Evolutionary conservation across 129 eudicot genomes (phyloP).

Genomic region (Centaurea solstitialis): DNA sequence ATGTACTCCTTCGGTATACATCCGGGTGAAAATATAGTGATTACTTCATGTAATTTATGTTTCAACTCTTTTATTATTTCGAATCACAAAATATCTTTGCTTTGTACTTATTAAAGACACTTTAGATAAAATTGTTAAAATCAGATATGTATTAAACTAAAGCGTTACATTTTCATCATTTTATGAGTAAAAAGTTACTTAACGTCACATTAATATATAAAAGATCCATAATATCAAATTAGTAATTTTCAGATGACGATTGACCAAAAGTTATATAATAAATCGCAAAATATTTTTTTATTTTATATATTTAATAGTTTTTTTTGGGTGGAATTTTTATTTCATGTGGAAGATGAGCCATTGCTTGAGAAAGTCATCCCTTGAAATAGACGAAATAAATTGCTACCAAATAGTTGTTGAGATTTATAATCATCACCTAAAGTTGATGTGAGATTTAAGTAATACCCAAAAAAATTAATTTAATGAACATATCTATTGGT

Average conservation of each 20-base stretch:
- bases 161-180: neutral
- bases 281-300: too few species aligned
- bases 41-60: neutral
- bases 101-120: neutral
- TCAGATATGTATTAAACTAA: too few species aligned
- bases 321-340: neutral
- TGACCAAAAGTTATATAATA: too few species aligned
- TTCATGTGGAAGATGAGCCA: slow-evolving; percentile 21
- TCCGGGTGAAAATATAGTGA: neutral
- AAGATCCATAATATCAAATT: too few species aligned
- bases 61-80: neutral
- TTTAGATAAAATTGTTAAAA: too few species aligned
- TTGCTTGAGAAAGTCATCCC: slow-evolving; percentile 63
- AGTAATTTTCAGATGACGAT: too few species aligned
- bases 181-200: neutral
- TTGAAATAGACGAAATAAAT: slow-evolving; percentile 52
- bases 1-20: neutral
- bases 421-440: slow-evolving; percentile 66
- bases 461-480: neutral
- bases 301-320: neutral
- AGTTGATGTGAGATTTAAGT: slow-evolving; percentile 34
- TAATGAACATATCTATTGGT: neutral
- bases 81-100: neutral
- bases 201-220: neutral
- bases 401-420: slow-evolving; percentile 88